Conservation (phyloP, 2,329 filamentous ascomycete genomes). For the Stylonectria norvegica region DNA sequence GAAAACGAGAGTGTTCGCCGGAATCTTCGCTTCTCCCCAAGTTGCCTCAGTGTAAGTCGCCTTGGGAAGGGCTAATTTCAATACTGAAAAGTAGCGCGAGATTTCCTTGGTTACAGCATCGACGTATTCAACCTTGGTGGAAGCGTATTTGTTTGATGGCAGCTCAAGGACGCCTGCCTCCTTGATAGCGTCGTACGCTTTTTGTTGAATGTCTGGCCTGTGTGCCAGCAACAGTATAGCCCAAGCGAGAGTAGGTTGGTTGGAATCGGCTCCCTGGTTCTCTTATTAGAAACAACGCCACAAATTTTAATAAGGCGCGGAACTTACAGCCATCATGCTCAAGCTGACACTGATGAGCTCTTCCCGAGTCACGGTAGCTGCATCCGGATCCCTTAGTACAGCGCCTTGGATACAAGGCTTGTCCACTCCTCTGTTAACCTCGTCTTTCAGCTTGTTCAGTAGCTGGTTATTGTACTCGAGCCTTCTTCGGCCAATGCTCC, state of each 20-base stretch:
- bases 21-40: conserved; percentile 38
- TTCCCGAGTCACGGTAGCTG: conserved; percentile 58
- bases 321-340: conserved; percentile 48
- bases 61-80: conserved; percentile 62
- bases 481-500: conserved; percentile 17
- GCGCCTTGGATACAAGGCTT: conserved; percentile 66
- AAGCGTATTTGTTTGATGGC: conserved; percentile 10
- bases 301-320: not conserved
- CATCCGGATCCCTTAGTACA: conserved; percentile 64
- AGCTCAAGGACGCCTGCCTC: conserved; percentile 1
- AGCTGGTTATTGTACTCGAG: conserved; percentile 18
- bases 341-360: conserved; percentile 65
- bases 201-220: conserved; percentile 26
- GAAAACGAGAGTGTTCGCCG: conserved; percentile 47
- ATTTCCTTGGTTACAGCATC: conserved; percentile 63
- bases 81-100: conserved; percentile 61
- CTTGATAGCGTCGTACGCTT: conserved; percentile 11
- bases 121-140: conserved; percentile 60
- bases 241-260: conserved; percentile 26
- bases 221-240: conserved; percentile 28
- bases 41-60: conserved; percentile 33
- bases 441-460: conserved; percentile 16
- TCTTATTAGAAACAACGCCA: not conserved
- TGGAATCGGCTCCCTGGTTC: conserved; percentile 26
- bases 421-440: conserved; percentile 50